phyloP scores from a whole-genome alignment of 1,284 basidiomycete genomes.

The Melampsora larici-populina region DNA sequence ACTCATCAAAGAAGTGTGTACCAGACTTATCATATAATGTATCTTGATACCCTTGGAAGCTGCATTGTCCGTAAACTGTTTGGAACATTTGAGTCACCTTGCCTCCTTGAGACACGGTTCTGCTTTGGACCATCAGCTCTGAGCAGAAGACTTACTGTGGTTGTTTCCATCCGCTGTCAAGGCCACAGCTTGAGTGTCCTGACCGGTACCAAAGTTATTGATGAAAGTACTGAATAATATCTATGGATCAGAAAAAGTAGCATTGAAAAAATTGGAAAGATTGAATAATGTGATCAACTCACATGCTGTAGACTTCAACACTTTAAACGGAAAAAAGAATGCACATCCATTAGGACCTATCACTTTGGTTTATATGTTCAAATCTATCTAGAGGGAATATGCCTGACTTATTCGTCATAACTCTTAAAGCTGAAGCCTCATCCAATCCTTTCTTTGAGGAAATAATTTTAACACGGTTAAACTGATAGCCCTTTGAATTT shows the following conservation, averaged over 20 bases:
- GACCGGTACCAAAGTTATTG: constrained; percentile 25
- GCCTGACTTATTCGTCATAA: neutral
- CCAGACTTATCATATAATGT: constrained; percentile 32
- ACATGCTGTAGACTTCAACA: constrained; percentile 1
- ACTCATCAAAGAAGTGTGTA: constrained; percentile 19
- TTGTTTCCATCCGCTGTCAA: constrained; percentile 19
- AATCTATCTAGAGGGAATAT: neutral
- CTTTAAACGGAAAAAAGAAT: neutral
- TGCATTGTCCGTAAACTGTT: constrained; percentile 17
- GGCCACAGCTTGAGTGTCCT: constrained; percentile 36
- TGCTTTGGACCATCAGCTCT: neutral
- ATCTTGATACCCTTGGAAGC: constrained; percentile 39
- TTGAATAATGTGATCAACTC: neutral
- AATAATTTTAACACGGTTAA: neutral
- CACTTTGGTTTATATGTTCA: no score
- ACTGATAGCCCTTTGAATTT: neutral
- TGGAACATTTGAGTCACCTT: neutral
- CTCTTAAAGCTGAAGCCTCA: neutral
- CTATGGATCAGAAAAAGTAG: no score
- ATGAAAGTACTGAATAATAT: constrained; percentile 14
- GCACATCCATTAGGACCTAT: no score
- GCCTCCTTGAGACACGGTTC: neutral
- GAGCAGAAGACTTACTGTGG: constrained; percentile 16
- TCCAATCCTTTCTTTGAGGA: neutral
- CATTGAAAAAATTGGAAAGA: no score